Evolutionary conservation across 108 stramenopile genomes (phyloP).

Genomic region (Stephanodiscus minutulus): DNA sequence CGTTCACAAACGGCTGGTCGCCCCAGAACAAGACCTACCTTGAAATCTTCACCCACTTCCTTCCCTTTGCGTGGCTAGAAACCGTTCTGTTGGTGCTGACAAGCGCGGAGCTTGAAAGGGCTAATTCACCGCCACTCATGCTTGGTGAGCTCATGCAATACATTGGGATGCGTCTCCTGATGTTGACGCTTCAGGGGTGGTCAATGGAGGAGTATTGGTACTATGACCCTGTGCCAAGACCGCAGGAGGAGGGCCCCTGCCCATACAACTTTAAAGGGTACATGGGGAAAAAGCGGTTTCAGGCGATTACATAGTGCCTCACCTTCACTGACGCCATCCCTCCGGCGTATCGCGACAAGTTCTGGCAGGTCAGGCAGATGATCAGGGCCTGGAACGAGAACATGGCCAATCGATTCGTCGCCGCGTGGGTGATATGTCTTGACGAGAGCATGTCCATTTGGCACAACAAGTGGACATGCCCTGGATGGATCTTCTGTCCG

Average conservation of each 20-base stretch:
- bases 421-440: conserved; percentile 30
- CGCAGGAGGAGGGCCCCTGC: background rate
- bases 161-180: background rate
- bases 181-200: background rate
- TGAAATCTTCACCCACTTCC: background rate
- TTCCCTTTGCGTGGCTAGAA: background rate
- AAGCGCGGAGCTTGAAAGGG: background rate
- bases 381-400: conserved; percentile 39
- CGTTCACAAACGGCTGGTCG: background rate
- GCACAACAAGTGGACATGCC: conserved; percentile 22
- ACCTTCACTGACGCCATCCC: conserved; percentile 15
- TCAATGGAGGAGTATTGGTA: background rate
- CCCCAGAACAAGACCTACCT: background rate
- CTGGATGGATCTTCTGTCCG: background rate
- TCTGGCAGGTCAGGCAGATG: conserved; percentile 28
- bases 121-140: background rate
- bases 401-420: conserved; percentile 25
- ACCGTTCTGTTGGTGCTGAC: background rate
- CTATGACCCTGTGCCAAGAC: background rate
- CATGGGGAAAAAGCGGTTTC: conserved; percentile 27
- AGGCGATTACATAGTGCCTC: conserved; percentile 14
- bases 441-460: conserved; percentile 41
- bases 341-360: conserved; percentile 21
- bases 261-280: conserved; percentile 14
- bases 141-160: background rate